Evolutionary conservation across 73 alveolate species (phyloP).

Genomic region (Paramecium primaurelia): DNA sequence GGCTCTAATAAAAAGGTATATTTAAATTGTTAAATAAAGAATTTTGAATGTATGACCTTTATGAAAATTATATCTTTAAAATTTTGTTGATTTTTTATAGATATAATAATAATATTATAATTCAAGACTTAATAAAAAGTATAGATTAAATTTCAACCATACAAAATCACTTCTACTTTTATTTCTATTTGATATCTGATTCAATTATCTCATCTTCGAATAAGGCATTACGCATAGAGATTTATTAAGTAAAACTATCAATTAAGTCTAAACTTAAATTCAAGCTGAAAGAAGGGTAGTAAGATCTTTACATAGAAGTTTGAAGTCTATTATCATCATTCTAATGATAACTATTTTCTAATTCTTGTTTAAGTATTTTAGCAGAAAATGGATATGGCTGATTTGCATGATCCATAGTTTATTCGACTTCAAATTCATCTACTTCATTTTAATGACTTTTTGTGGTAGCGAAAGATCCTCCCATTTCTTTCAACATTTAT

Average conservation of each 20-base stretch:
- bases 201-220: not conserved
- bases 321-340: not conserved
- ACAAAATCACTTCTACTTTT: not conserved
- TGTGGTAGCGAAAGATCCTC: not conserved
- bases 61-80: too few relatives aligned
- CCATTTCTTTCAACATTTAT: not conserved
- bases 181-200: not conserved
- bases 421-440: conserved; percentile 36
- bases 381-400: not conserved
- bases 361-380: not conserved
- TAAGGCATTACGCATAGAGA: not conserved
- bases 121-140: not conserved
- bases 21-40: not conserved
- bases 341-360: conserved; percentile 16
- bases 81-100: too few relatives aligned
- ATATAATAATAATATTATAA: not conserved
- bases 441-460: not conserved
- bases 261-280: not conserved
- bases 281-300: not conserved
- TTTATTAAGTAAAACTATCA: not conserved
- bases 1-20: not conserved
- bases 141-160: not conserved
- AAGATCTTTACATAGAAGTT: not conserved
- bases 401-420: not conserved
- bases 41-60: not conserved